Base-by-base conservation (phyloP, 345 rosid species). In the Populus alba region DNA sequence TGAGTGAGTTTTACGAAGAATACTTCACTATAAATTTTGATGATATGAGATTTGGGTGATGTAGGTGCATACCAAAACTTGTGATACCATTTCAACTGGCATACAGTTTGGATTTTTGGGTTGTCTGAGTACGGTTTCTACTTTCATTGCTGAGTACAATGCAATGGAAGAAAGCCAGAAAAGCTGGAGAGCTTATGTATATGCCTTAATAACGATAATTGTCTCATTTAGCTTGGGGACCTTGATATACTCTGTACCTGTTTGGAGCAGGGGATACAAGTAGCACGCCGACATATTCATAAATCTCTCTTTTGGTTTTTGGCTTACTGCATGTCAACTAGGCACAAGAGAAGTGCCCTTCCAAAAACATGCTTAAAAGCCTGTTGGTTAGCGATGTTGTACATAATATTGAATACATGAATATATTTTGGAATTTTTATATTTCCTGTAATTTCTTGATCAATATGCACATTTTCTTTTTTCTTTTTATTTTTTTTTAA, bases 111-210 rank as follows among this genome's bases (percentile, higher is more conserved):
- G 99, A 53, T 82, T 95, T 25, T 65, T 91, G 81, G 99, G 99
- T 35, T 92, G 98, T 85, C 78, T 93, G 51, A 91, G 98, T 75
- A 93, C 99, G 1, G 96, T 95, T 55, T 92, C 99, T 1, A 95
- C 99, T 7, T 87, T 95, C 78, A 89, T 93, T 55, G 94, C 97
- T 0, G 99, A 95, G 91, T 95, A 91, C 86, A 82, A 95, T 20
- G 92, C 98, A 9, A 92, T 93, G 99, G 87, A 92, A 79, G 91
- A 87, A 75, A 88, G 97, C 78, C 77, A 73, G 15, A 68, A 83
- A 39, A 88, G 88, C 31, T 89, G 96, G 94, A 91, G 93, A 86
- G 99, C 97, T 8, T 93, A 88, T 77, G 89, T 75, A 8, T 95
- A 95, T 70, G 93, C 90, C 47, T 53, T 75, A 17, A 74, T 78